Conservation (phyloP, 331 rosid species). For the Quercus phellos region DNA sequence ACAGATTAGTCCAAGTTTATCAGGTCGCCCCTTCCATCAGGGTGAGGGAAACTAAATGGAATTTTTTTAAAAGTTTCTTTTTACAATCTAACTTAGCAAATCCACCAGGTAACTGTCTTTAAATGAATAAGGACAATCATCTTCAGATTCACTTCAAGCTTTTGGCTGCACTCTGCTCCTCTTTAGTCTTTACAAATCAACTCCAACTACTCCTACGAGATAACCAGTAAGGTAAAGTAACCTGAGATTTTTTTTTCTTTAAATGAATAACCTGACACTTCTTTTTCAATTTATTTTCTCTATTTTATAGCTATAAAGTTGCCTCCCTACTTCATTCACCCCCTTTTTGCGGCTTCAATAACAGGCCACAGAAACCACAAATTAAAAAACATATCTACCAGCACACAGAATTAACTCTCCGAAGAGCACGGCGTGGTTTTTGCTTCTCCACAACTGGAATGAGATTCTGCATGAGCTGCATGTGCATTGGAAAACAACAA, state of each 20-base stretch:
- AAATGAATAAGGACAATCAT: neutral
- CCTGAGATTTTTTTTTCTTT: neutral
- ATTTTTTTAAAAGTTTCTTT: slow-evolving; percentile 11
- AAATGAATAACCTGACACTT: neutral
- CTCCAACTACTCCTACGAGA: slow-evolving; percentile 24
- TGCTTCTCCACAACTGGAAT: slow-evolving; percentile 32
- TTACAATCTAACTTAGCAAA: slow-evolving; percentile 13
- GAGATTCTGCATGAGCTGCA: slow-evolving; percentile 58
- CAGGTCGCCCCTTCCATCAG: neutral
- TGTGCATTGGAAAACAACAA: neutral
- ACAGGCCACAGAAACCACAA: neutral
- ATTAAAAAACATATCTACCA: slow-evolving; percentile 28
- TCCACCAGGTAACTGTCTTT: slow-evolving; percentile 6
- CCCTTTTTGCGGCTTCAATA: neutral
- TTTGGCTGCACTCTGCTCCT: slow-evolving; percentile 20
- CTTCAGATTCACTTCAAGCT: slow-evolving; percentile 21
- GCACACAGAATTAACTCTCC: slow-evolving; percentile 29
- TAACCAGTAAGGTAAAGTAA: slow-evolving; percentile 3
- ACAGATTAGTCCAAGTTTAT: neutral
- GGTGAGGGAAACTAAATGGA: neutral
- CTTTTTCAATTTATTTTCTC: neutral
- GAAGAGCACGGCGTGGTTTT: slow-evolving; percentile 28
- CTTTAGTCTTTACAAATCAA: slow-evolving; percentile 8
- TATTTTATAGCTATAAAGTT: neutral
- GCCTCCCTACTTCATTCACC: neutral